Evolutionary conservation across 148 eudicot genomes (phyloP).

Genomic region (Linanthus parryae): DNA sequence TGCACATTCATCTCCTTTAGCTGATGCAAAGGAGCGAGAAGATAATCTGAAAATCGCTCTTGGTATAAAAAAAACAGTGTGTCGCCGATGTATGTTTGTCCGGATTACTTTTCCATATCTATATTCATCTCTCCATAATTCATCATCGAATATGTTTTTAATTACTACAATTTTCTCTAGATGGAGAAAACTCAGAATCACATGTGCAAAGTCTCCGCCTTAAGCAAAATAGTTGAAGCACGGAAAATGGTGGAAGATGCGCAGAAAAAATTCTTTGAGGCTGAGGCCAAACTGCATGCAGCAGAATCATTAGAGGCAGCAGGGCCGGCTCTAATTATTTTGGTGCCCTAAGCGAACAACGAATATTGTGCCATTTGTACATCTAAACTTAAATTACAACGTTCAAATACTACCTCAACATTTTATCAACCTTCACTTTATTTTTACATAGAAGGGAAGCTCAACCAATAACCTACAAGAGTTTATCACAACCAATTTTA

Average conservation of each 20-base stretch:
- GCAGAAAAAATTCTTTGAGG: conserved; percentile 53
- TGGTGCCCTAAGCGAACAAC: conserved; percentile 63
- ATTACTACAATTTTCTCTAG: conserved; percentile 41
- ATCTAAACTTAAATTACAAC: too few relatives aligned
- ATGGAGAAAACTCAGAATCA: conserved; percentile 90
- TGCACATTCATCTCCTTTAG: conserved; percentile 49
- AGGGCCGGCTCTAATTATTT: conserved; percentile 69
- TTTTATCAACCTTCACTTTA: too few relatives aligned
- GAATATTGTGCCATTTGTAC: conserved; percentile 47
- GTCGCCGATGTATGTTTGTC: conserved; percentile 61
- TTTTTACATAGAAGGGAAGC: too few relatives aligned
- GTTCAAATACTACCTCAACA: too few relatives aligned
- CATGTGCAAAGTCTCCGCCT: conserved; percentile 86
- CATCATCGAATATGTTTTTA: background rate
- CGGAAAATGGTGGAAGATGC: conserved; percentile 62
- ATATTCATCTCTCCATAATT: conserved; percentile 8
- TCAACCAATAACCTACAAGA: too few relatives aligned
- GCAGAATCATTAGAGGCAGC: conserved; percentile 77
- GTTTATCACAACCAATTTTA: too few relatives aligned
- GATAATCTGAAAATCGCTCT: conserved; percentile 74
- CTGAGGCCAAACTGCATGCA: conserved; percentile 55
- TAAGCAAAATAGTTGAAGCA: conserved; percentile 67
- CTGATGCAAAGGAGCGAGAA: conserved; percentile 76
- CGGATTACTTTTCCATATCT: background rate
- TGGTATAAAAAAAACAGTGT: conserved; percentile 84